Conservation (phyloP, 2,329 filamentous ascomycete species). For the Trichoderma gracile region DNA sequence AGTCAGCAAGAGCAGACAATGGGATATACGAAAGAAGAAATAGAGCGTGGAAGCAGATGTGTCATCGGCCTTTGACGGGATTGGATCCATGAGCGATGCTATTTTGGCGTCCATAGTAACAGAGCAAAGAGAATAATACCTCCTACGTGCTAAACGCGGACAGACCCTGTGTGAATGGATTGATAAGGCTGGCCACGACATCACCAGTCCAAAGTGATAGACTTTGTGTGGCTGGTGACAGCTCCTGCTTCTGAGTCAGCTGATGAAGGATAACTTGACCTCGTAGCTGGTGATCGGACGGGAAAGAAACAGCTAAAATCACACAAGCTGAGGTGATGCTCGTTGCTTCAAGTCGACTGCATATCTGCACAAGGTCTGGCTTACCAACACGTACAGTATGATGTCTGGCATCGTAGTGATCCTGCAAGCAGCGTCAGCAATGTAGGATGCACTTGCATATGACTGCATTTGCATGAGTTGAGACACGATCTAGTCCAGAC, state of each 20-base stretch:
- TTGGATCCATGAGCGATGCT: neutral
- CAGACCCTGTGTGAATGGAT: conserved; percentile 1
- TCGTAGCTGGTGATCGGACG: neutral
- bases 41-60: neutral
- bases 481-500: neutral
- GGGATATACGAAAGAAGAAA: neutral
- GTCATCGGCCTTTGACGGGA: conserved; percentile 7
- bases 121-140: neutral
- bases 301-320: neutral
- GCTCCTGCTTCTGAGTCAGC: conserved; percentile 17
- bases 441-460: conserved; percentile 1
- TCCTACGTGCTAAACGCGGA: neutral
- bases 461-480: neutral
- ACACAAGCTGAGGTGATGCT: neutral
- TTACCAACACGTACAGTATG: too few species aligned
- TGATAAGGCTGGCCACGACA: conserved; percentile 12
- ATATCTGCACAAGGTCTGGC: too few species aligned
- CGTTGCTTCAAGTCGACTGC: neutral
- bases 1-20: neutral
- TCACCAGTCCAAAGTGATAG: neutral
- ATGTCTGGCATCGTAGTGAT: neutral
- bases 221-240: conserved; percentile 23
- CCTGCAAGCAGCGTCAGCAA: neutral
- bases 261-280: conserved; percentile 9
- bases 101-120: conserved; percentile 11